Conservation (phyloP, 2,329 filamentous ascomycete genomes). For the Penicillium janthinellum region DNA sequence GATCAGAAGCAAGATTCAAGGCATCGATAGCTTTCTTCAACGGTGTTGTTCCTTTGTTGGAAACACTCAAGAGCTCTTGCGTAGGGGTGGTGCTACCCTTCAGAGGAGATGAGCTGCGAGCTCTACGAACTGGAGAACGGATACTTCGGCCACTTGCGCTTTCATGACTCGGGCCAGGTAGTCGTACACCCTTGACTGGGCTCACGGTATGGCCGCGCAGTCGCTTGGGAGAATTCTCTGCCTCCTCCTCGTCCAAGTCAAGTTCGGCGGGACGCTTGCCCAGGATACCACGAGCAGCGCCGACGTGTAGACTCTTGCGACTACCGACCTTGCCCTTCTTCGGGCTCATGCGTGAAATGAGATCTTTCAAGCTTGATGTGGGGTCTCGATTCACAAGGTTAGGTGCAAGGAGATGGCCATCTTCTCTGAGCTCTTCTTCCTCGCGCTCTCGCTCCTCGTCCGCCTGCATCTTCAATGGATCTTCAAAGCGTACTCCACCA, state of each 20-base stretch:
- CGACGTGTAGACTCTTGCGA: conserved; percentile 75
- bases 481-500: conserved; percentile 63
- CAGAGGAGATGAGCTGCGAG: conserved; percentile 34
- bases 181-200: conserved; percentile 72
- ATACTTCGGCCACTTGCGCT: conserved; percentile 65
- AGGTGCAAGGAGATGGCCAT: conserved; percentile 48
- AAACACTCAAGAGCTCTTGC: conserved; percentile 43
- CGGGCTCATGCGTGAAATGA: conserved; percentile 76
- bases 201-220: conserved; percentile 72
- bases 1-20: conserved; percentile 29
- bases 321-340: conserved; percentile 69
- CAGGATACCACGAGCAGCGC: conserved; percentile 70
- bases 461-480: conserved; percentile 63
- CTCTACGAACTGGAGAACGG: conserved; percentile 50
- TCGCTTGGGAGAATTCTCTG: conserved; percentile 62
- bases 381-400: conserved; percentile 62
- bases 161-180: conserved; percentile 69
- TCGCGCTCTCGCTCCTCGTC: conserved; percentile 65
- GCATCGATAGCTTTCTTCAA: conserved; percentile 28
- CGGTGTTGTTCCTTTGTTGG: conserved; percentile 38
- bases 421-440: conserved; percentile 64
- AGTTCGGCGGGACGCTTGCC: conserved; percentile 74
- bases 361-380: conserved; percentile 70
- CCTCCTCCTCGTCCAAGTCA: conserved; percentile 63
- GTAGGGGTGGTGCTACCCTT: conserved; percentile 57